Base-by-base conservation (phyloP, 1,139 yeast genomes). In the Groenewaldozyma auringiensis region DNA sequence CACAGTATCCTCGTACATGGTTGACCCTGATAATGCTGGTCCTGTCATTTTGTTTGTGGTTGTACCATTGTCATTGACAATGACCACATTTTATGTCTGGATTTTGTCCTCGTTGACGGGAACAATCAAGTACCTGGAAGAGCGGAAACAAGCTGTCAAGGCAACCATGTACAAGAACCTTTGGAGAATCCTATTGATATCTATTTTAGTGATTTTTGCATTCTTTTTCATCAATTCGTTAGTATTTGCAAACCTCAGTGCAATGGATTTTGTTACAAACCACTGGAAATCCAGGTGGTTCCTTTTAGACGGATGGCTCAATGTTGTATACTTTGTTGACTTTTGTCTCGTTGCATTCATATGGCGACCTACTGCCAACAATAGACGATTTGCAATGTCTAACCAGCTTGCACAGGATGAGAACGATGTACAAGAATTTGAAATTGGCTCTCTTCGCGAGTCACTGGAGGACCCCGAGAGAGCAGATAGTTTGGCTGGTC, bases 321-420 rank as follows among this genome's bases (percentile, higher is more conserved):
- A 95, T 50, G 76, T 87, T 40, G 83, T 89, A 14, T 94, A 87
- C 67, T 87, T 84, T 61, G 66, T 81, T 41, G 89, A 89, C 41
- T 89, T 92, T 64, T 76, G 84, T 61, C 79, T 89, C 4, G 74
- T 94, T 55, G 86, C 96, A 11, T 81, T 88, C 72, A 77, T 92
- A 53, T 94, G 98, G 98, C 80, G 98, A 66, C 98, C 98, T 42
- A 89, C 97, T 0, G 95, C 85, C 58, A 87, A 95, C 37, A 88
- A 95, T 53, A 83, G 89, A 59, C 81, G 94, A 78, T 77, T 92
- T 62, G 98, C 97, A 17, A 89, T 89, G 56, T 87, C 96, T 2
- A 88, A 87, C 49, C 97, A 94, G 68, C 71, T 92, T 47, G 85
- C 96, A 22, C 86, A 89, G 35, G 88, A 81, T 50, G 85, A 80